Base-by-base conservation (phyloP, 2,329 filamentous ascomycete species). In the Elsinoe batatas region DNA sequence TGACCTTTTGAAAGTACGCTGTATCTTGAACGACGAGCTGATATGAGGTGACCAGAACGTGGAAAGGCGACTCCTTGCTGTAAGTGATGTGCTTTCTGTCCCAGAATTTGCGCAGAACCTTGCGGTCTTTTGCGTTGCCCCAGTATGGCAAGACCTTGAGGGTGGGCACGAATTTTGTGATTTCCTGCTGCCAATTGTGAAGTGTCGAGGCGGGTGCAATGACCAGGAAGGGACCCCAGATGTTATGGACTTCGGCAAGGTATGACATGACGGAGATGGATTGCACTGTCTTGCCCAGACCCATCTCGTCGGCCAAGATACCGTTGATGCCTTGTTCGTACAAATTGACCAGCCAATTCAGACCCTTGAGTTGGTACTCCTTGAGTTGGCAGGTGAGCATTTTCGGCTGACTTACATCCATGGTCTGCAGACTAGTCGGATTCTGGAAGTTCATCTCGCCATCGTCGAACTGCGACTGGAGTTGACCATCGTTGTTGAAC, bases 361-460 rank as follows among this genome's bases (percentile, higher is more conserved):
- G 87, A 73, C 93, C 93, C 76, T 98, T 98, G 69, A 98, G 77
- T 75, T 98, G 93, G 73, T 98, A 98, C 70, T 98, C 93, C 70
- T 98, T 98, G 66, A 98, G 82, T 68, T 95, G 88, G 53, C 91
- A 88, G 61, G 88, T 91, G 65, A 98, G 81, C 73, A 97, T 83
- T 72, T 90, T 94, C 7, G 93, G 93, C 69, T 98, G 93, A 60
- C 91, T 85, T 56, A 98, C 89, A 65, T 95, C 88, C 62, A 95
- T 89, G 64, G 93, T 91, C 64, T 91, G 91, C 64, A 98, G 79
- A 65, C 91, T 93, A 3, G 91, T 93, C 0, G 93, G 93, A 68
- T 98, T 97, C 74, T 98, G 93, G 77, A 98, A 98, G 74, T 98
- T 98, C 87, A 98, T 88, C 73, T 98, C 93, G 64, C 91, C 91